Conservation (phyloP, 441 rosid species). For the Arabidopsis hybrid region DNA sequence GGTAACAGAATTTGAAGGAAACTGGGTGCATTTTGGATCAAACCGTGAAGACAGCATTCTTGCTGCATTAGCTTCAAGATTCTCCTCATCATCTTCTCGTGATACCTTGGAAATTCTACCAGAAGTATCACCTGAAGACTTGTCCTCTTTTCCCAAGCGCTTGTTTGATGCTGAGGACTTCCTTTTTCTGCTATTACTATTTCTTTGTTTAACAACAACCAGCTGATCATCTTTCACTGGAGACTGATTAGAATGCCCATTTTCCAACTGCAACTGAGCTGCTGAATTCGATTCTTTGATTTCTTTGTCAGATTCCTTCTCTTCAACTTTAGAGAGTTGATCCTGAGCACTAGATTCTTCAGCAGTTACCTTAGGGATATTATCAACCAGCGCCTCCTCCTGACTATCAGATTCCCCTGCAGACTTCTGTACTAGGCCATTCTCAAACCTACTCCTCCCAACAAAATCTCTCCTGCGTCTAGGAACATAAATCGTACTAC, state of each 20-base stretch:
- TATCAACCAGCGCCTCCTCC: constrained; percentile 45
- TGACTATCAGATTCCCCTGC: constrained; percentile 48
- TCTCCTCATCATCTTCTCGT: constrained; percentile 83
- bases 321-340: constrained; percentile 50
- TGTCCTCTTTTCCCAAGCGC: constrained; percentile 49
- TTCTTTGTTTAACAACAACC: constrained; percentile 48
- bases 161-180: constrained; percentile 49
- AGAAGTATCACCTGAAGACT: constrained; percentile 50
- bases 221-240: constrained; percentile 49
- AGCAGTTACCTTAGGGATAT: constrained; percentile 41
- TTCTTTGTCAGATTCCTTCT: constrained; percentile 46
- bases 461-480: constrained; percentile 79
- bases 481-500: constrained; percentile 60
- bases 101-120: constrained; percentile 46
- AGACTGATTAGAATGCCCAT: constrained; percentile 43
- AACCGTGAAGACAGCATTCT: constrained; percentile 95
- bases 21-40: constrained; percentile 85
- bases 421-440: constrained; percentile 48
- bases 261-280: constrained; percentile 55
- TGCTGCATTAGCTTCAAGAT: constrained; percentile 98
- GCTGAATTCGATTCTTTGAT: constrained; percentile 42
- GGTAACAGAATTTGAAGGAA: constrained; percentile 61
- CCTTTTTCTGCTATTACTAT: constrained; percentile 64
- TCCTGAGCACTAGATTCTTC: constrained; percentile 50
- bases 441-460: constrained; percentile 69